Evolutionary conservation across 805 yeast genomes (phyloP).

Genomic region (Kregervanrija pseudodelftensis): DNA sequence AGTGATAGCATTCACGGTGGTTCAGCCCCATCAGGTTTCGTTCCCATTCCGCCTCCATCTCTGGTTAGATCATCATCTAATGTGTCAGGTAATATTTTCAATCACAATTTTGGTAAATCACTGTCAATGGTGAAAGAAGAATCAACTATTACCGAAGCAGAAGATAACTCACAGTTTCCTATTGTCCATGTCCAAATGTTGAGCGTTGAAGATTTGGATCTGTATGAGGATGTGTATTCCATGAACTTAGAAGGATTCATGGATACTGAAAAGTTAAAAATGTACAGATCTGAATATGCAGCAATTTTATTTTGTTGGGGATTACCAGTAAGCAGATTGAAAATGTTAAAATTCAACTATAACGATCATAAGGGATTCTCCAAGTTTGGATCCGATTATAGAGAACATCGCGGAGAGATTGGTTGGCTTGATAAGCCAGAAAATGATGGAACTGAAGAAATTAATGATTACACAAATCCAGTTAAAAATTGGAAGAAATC

Average conservation of each 20-base stretch:
- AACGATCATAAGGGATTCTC: background rate
- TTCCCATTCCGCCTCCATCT: slow-evolving; percentile 5
- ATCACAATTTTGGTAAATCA: slow-evolving; percentile 18
- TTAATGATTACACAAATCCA: background rate
- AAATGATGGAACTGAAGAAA: slow-evolving; percentile 3
- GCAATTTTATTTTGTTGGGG: slow-evolving; percentile 78
- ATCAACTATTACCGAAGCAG: background rate
- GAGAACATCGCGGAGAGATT: slow-evolving; percentile 22
- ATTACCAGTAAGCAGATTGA: slow-evolving; percentile 68
- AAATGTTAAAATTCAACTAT: slow-evolving; percentile 65
- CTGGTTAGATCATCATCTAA: slow-evolving; percentile 10
- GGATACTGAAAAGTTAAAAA: slow-evolving; percentile 29
- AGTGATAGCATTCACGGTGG: background rate
- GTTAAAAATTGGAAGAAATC: slow-evolving; percentile 10
- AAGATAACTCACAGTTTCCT: slow-evolving; percentile 9
- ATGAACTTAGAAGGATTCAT: slow-evolving; percentile 34
- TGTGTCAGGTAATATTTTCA: slow-evolving; percentile 16
- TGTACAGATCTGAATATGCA: slow-evolving; percentile 65
- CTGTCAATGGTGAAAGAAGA: background rate
- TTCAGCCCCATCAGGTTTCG: slow-evolving; percentile 4
- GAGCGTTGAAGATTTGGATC: slow-evolving; percentile 37
- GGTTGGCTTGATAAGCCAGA: slow-evolving; percentile 20
- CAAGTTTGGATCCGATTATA: slow-evolving; percentile 5
- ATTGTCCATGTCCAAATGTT: slow-evolving; percentile 40
- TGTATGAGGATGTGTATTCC: slow-evolving; percentile 36